Percentiles rank a stretch among this genome's conserved stretches.
These are phyloP conservation scores for Bryoerythrophyllum caledonicum DNA, from an alignment of 225 moss, liverwort and hornwort species.

Conservation along the genomic window DNA sequence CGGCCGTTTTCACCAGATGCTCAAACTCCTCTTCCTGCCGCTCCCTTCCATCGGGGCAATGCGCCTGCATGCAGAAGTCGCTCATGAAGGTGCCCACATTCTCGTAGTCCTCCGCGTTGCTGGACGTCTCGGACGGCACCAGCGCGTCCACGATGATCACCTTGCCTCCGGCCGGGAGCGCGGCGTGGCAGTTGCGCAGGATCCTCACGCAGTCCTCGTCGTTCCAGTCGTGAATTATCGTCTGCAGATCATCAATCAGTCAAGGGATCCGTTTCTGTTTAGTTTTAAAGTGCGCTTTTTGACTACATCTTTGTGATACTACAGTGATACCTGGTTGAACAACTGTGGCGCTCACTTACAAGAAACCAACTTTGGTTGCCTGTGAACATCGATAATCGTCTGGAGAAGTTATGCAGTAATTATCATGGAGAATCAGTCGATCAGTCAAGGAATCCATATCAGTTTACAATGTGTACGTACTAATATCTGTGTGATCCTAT, in stretches of 20 bases:
- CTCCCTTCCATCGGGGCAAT: neutral
- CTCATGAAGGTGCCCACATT: neutral
- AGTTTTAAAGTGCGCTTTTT: too few relatives aligned
- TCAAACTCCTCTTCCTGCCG: neutral
- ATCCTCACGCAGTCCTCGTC: neutral
- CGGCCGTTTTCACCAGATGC: neutral
- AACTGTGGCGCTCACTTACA: too few relatives aligned
- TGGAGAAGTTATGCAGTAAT: too few relatives aligned
- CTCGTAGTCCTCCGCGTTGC: neutral
- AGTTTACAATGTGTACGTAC: too few relatives aligned
- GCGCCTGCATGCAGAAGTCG: conserved; percentile 7
- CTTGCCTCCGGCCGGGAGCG: neutral
- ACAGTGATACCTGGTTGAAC: too few relatives aligned
- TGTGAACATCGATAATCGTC: too few relatives aligned
- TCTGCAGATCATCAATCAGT: neutral
- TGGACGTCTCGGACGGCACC: neutral
- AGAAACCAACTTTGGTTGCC: too few relatives aligned
- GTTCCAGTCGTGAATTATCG: neutral
- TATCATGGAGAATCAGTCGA: too few relatives aligned
- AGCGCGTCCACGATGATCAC: neutral
- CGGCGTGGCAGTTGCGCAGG: neutral
- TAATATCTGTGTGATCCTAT: too few relatives aligned
- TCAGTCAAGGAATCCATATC: too few relatives aligned
- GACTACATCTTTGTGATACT: too few relatives aligned
- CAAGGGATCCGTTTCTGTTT: too few relatives aligned